Evolutionary conservation across 345 rosid species (phyloP).

Genomic region (Melastoma malabathricum): DNA sequence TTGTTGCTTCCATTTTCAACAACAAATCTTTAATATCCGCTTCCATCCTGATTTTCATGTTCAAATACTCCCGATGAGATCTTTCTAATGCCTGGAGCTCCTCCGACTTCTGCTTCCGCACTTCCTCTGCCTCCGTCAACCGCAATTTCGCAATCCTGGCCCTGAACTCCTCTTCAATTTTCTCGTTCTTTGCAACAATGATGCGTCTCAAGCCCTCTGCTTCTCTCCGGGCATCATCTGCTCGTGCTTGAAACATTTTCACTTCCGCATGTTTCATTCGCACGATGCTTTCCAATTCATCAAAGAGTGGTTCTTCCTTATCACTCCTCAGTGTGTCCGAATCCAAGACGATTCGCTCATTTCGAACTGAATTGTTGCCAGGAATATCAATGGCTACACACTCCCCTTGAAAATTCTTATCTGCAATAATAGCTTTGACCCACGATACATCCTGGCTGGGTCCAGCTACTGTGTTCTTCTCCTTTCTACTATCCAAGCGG

Average conservation of each 20-base stretch:
- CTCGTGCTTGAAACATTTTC: slow-evolving; percentile 75
- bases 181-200: slow-evolving; percentile 56
- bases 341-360: slow-evolving; percentile 35
- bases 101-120: slow-evolving; percentile 45
- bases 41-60: slow-evolving; percentile 86
- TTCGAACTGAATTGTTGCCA: slow-evolving; percentile 28
- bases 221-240: slow-evolving; percentile 84
- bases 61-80: slow-evolving; percentile 58
- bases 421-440: slow-evolving; percentile 43
- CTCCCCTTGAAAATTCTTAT: slow-evolving; percentile 38
- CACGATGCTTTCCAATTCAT: slow-evolving; percentile 78
- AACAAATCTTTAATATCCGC: slow-evolving; percentile 73
- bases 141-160: slow-evolving; percentile 50
- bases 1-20: slow-evolving; percentile 78
- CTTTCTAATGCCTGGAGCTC: slow-evolving; percentile 69
- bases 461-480: slow-evolving; percentile 30
- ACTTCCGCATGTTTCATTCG: slow-evolving; percentile 85
- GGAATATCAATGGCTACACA: slow-evolving; percentile 40
- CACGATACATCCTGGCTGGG: slow-evolving; percentile 41
- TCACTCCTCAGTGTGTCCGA: slow-evolving; percentile 27
- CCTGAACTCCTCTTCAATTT: slow-evolving; percentile 57
- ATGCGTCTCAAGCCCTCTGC: slow-evolving; percentile 81
- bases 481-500: slow-evolving; percentile 43
- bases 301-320: slow-evolving; percentile 49
- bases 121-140: slow-evolving; percentile 46